Conservation (phyloP, 1,284 basidiomycete genomes). For the Puccinia polysora region DNA sequence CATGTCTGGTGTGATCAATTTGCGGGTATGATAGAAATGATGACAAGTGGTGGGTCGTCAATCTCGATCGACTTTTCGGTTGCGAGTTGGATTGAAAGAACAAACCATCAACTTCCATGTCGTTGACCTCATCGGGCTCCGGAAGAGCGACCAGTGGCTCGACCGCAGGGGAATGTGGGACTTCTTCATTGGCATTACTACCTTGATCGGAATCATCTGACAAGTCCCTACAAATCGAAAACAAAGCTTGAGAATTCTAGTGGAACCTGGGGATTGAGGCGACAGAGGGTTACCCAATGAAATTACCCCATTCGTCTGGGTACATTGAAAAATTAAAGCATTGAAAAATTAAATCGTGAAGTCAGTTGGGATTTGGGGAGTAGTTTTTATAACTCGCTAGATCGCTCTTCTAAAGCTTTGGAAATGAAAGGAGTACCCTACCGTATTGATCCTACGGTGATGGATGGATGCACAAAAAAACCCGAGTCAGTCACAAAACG, state of each 20-base stretch:
- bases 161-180: conserved; percentile 9
- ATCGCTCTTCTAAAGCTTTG: neutral
- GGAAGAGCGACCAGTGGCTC: conserved; percentile 24
- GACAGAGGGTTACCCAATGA: conserved; percentile 18
- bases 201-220: conserved; percentile 39
- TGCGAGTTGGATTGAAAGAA: neutral
- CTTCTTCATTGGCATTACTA: conserved; percentile 19
- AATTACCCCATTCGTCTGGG: conserved; percentile 43
- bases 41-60: neutral
- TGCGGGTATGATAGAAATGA: neutral
- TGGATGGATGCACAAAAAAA: too few species aligned
- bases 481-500: too few species aligned
- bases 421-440: neutral
- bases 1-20: conserved; percentile 46
- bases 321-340: neutral
- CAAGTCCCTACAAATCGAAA: conserved; percentile 19
- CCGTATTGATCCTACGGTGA: conserved; percentile 40
- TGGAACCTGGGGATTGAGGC: neutral
- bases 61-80: neutral
- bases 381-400: neutral
- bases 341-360: neutral
- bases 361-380: neutral
- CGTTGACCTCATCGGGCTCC: conserved; percentile 33
- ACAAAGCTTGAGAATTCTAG: neutral
- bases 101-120: conserved; percentile 42